phyloP scores from a whole-genome alignment of 2,329 filamentous ascomycete species.

The Golovinomyces cichoracearum region DNA sequence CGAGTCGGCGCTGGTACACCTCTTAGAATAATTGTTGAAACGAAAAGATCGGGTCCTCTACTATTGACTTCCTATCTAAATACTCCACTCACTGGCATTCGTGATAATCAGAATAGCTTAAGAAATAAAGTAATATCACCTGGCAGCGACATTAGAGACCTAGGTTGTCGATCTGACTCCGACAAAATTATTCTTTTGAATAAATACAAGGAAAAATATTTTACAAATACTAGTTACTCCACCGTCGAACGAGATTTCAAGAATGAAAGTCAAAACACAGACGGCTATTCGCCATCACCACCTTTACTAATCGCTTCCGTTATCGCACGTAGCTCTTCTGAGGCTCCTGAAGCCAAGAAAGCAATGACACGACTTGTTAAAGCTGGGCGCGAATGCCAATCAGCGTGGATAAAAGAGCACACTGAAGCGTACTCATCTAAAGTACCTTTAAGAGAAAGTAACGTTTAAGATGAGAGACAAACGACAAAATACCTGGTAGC shows the following conservation, averaged over 20 bases:
- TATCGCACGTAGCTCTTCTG: slow-evolving; percentile 23
- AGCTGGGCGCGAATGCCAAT: slow-evolving; percentile 28
- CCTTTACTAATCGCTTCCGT: slow-evolving; percentile 30
- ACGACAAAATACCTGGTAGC: too few species aligned
- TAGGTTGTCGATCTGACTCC: background rate
- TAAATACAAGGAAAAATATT: background rate
- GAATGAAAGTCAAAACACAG: slow-evolving; percentile 3
- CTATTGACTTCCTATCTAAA: slow-evolving; percentile 22
- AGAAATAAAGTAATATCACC: background rate
- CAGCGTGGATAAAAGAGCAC: slow-evolving; percentile 22
- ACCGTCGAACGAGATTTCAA: background rate
- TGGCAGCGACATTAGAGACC: background rate
- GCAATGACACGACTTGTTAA: slow-evolving; percentile 27
- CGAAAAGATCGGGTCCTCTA: slow-evolving; percentile 17
- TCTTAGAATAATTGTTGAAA: slow-evolving; percentile 33
- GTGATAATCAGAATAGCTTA: background rate
- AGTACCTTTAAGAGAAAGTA: too few species aligned
- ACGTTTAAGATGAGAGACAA: too few species aligned
- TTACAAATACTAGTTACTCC: background rate
- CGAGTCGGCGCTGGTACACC: slow-evolving; percentile 28
- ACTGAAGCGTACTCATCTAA: slow-evolving; percentile 2
- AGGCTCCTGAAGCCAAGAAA: slow-evolving; percentile 25
- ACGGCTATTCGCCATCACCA: slow-evolving; percentile 9
- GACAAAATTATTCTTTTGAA: background rate
- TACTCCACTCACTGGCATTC: slow-evolving; percentile 6